Evolutionary conservation across 169 alveolate genomes (phyloP), one percentile per base, ranked within the genome.

Genomic region (Eimeria falciformis): DNA sequence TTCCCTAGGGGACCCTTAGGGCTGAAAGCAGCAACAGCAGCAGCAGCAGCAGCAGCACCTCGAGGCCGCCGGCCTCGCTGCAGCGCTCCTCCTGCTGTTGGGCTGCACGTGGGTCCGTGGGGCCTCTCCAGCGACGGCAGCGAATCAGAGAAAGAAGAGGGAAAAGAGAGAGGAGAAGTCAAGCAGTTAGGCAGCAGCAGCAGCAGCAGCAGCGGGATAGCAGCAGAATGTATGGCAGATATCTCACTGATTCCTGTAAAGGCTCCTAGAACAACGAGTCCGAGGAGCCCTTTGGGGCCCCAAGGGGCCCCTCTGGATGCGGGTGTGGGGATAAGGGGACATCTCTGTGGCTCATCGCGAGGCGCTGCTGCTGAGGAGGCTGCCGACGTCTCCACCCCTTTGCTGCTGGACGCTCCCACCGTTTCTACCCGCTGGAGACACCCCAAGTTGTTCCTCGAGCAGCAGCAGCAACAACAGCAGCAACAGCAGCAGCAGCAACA

Each of bases 51-150:
- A 47, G 29, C 68, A 27, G 2, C 55, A 4, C 45, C 11, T n/a
- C 86, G 86, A 5, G 46, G 68, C 86, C 86, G 86, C 86, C 68
- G 37, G n/a, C 86, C 86, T 29, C 86, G 86, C 86, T 46, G 86
- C 86, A 77, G 86, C 68, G 86, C 86, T 23, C 86, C 86, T 47
- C 86, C 86, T 2, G 68, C 86, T 21, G 23, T 77, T 33, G 37
- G 69, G 27, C 47, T 47, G 5, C 58, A n/a, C 37, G 43, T 46
- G 68, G 68, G 68, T 25, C 68, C 65, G 69, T 56, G 69, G 86
- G 68, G 86, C 43, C 68, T 33, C 68, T 56, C 86, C 69, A 27
- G 27, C 0, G 29, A 21, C 62, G 25, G 86, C 86, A 77, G 86
- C 86, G 86, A 46, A 62, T 77, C 86, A 25, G 86, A 77, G 18